Conservation (phyloP, 306 rosid genomes). For the Astragalus membranaceus region DNA sequence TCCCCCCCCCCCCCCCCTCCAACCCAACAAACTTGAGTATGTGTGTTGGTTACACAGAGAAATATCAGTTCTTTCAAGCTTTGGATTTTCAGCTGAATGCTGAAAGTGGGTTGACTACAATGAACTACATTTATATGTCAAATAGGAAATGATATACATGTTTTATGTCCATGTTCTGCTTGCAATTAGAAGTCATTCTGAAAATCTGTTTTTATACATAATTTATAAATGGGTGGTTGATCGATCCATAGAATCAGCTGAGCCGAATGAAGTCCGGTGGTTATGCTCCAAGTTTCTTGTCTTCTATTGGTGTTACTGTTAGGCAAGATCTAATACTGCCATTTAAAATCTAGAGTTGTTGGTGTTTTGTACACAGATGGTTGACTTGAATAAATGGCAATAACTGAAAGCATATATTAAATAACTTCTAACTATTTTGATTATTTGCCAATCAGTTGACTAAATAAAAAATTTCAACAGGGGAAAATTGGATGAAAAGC, state of each 20-base stretch:
- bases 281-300: not conserved
- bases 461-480: not conserved
- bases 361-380: not conserved
- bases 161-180: not conserved
- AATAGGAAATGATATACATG: not conserved
- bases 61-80: not conserved
- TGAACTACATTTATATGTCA: not conserved
- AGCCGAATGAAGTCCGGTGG: not conserved
- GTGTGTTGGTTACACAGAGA: not conserved
- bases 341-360: not conserved
- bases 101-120: not conserved
- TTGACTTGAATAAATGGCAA: not conserved
- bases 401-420: not conserved
- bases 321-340: not conserved
- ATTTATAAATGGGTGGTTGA: not conserved
- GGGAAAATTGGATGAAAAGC: not conserved
- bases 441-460: not conserved
- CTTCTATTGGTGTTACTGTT: not conserved
- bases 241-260: not conserved
- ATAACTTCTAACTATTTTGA: not conserved
- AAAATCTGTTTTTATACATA: not conserved
- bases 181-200: not conserved
- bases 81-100: not conserved
- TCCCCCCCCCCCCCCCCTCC: not conserved
- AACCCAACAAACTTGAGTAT: not conserved